These are phyloP conservation scores for Phlegmacium glaucopus DNA, from an alignment of 768 basidiomycete genomes.

Conservation along the genomic window DNA sequence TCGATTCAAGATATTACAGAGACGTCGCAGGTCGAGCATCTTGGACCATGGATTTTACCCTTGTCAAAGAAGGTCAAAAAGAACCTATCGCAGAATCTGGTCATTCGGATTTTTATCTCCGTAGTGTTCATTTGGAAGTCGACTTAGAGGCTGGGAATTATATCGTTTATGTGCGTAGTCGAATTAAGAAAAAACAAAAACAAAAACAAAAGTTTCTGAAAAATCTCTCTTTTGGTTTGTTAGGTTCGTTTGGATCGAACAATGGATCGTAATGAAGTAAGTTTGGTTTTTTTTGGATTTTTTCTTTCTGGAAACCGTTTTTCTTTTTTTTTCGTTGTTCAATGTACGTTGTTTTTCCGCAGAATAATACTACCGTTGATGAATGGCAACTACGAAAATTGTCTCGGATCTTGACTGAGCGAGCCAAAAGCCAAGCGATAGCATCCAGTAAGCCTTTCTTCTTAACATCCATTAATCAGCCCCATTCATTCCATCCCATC, in stretches of 20 bases:
- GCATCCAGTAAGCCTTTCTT: constrained; percentile 40
- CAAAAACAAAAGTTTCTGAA: too few species aligned
- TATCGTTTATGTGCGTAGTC: constrained; percentile 39
- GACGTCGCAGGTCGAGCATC: constrained; percentile 40
- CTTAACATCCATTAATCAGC: not conserved
- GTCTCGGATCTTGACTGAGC: constrained; percentile 38
- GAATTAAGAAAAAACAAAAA: too few species aligned
- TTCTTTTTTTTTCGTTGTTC: too few species aligned
- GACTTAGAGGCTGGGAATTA: constrained; percentile 41
- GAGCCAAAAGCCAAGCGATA: constrained; percentile 44
- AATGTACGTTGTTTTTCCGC: not conserved
- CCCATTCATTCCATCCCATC: not conserved
- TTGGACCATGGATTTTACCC: constrained; percentile 49
- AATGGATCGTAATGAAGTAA: constrained; percentile 19
- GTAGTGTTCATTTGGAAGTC: constrained; percentile 41
- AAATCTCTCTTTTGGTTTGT: too few species aligned
- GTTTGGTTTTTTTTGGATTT: not conserved
- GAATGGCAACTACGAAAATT: constrained; percentile 37
- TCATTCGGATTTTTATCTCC: constrained; percentile 31
- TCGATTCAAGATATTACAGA: constrained; percentile 47
- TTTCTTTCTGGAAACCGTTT: not conserved
- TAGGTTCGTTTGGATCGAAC: constrained; percentile 33
- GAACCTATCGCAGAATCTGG: constrained; percentile 34
- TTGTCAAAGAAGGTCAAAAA: constrained; percentile 45
- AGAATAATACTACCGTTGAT: constrained; percentile 20